Evolutionary conservation across 129 eudicot species (phyloP).

Genomic region (Scalesia atractyloides): DNA sequence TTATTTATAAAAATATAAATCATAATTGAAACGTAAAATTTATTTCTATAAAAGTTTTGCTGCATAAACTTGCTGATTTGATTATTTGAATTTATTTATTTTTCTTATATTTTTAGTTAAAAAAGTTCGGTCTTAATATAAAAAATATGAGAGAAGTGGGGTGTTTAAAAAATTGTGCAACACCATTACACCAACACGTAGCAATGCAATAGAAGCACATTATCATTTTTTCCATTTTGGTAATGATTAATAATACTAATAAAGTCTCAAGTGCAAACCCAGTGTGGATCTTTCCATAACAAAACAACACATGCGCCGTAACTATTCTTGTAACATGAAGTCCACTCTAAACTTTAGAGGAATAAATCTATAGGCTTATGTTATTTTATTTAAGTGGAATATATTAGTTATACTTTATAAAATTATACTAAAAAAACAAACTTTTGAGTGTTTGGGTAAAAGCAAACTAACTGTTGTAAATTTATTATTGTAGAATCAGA

Average conservation of each 20-base stretch:
- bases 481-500: too few species aligned
- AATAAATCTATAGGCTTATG: not conserved
- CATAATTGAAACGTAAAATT: too few species aligned
- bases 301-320: conserved; percentile 26
- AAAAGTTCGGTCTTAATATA: not conserved
- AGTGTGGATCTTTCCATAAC: conserved; percentile 27
- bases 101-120: too few species aligned
- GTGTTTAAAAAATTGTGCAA: not conserved
- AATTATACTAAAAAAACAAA: not conserved
- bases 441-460: too few species aligned
- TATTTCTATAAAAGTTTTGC: too few species aligned
- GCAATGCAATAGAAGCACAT: conserved; percentile 6
- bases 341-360: conserved; percentile 22
- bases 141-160: conserved; percentile 9
- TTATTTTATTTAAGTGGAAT: not conserved
- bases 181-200: not conserved
- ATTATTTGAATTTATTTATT: too few species aligned
- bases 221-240: conserved; percentile 11
- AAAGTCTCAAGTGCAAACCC: conserved; percentile 36
- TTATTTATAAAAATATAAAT: too few species aligned
- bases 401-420: not conserved
- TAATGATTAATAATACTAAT: conserved; percentile 1
- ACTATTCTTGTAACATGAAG: conserved; percentile 30
- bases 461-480: too few species aligned
- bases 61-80: too few species aligned